Evolutionary conservation across 805 yeast species (phyloP).

Genomic region (Sungouiozyma intestinalis): DNA sequence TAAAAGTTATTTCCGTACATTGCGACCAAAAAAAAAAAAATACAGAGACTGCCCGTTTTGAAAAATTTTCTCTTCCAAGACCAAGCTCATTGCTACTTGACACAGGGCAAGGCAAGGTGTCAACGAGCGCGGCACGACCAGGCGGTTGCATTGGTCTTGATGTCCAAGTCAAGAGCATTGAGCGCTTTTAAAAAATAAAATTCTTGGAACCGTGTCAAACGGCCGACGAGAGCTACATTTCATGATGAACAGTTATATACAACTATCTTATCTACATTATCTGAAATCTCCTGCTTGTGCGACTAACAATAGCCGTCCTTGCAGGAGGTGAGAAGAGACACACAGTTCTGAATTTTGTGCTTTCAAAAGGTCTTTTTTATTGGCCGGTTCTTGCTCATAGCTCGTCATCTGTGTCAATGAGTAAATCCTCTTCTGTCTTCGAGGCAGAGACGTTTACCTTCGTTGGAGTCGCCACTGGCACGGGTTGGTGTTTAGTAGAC

Average conservation of each 20-base stretch:
- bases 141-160: background rate
- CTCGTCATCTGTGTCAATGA: constrained; percentile 27
- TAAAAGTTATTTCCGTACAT: too few species aligned
- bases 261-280: constrained; percentile 29
- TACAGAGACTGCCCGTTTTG: too few species aligned
- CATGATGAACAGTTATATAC: constrained; percentile 1
- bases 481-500: constrained; percentile 16
- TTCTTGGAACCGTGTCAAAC: constrained; percentile 2
- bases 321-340: constrained; percentile 7
- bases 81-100: too few species aligned
- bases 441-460: constrained; percentile 11
- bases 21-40: too few species aligned
- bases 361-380: too few species aligned
- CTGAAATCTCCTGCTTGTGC: constrained; percentile 16
- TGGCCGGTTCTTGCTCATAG: too few species aligned
- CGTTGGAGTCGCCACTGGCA: constrained; percentile 21
- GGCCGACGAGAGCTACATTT: background rate
- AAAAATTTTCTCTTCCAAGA: too few species aligned
- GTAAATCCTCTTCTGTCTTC: constrained; percentile 18
- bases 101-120: too few species aligned
- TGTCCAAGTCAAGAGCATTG: too few species aligned
- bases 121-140: too few species aligned
- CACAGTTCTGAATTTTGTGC: constrained; percentile 2
- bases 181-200: background rate
- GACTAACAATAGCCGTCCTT: constrained; percentile 14